Conservation (phyloP, 176 grass and related monocot species). For the Carex myosuroides region DNA sequence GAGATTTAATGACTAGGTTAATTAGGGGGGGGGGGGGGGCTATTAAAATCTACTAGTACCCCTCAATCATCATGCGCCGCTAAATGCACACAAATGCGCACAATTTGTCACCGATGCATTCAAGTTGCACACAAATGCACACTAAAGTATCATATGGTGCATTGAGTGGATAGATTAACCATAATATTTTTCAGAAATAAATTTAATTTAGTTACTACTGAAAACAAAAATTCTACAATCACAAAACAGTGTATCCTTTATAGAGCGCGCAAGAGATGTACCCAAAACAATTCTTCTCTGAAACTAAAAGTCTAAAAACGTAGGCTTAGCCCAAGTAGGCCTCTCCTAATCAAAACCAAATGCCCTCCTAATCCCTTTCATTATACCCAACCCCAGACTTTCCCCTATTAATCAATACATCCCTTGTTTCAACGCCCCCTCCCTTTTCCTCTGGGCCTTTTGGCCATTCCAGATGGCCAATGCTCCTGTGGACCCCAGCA, state of each 20-base stretch:
- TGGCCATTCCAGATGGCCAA: constrained; percentile 45
- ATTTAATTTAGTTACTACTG: too few relatives aligned
- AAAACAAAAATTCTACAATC: not conserved
- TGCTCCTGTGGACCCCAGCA: constrained; percentile 50
- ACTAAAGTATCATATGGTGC: not conserved
- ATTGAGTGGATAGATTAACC: not conserved
- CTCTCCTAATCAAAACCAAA: constrained; percentile 24
- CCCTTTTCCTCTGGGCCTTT: constrained; percentile 4
- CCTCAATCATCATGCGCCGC: not conserved
- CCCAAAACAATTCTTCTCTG: not conserved
- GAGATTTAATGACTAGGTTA: constrained; percentile 16
- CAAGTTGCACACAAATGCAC: not conserved
- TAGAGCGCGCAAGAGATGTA: not conserved
- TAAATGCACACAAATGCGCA: not conserved
- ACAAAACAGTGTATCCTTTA: not conserved
- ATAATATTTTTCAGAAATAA: too few relatives aligned
- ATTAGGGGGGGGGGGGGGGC: constrained; percentile 6
- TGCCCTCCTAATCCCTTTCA: not conserved
- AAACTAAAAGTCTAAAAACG: constrained; percentile 13
- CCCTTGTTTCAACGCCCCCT: constrained; percentile 8
- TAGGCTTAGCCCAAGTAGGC: not conserved
- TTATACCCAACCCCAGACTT: not conserved
- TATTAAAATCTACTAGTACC: not conserved
- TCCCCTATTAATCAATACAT: constrained; percentile 12
- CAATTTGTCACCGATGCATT: not conserved